Evolutionary conservation across 306 rosid genomes (phyloP).

Genomic region (Styphnolobium japonicum): DNA sequence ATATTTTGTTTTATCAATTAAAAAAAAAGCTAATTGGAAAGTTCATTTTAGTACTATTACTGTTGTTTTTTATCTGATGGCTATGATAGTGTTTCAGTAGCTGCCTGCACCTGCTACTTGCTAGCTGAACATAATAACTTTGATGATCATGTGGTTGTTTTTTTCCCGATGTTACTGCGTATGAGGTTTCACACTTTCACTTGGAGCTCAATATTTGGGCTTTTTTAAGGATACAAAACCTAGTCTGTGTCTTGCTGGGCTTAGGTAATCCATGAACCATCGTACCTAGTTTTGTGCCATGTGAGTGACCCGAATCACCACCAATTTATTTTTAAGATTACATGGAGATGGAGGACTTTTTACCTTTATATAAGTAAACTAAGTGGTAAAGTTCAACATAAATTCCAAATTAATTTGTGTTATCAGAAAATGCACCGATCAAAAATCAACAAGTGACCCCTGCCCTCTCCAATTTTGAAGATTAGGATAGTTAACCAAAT

Average conservation of each 20-base stretch:
- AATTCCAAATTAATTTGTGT: too few species aligned
- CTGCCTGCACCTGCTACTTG: background rate
- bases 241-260: background rate
- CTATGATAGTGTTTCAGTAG: background rate
- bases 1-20: conserved; percentile 41
- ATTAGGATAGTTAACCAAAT: conserved; percentile 22
- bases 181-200: too few species aligned
- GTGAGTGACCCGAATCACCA: background rate
- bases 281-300: background rate
- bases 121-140: background rate
- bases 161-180: too few species aligned
- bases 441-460: background rate
- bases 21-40: conserved; percentile 25
- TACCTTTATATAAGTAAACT: background rate
- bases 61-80: background rate
- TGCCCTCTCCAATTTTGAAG: background rate
- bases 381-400: too few species aligned
- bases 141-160: too few species aligned
- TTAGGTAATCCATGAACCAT: background rate
- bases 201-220: background rate
- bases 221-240: background rate
- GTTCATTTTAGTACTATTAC: background rate
- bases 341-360: background rate
- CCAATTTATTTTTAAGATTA: background rate
- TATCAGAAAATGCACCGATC: too few species aligned